Conservation (phyloP, 352 stramenopile species). For the Phytophthora rubi region DNA sequence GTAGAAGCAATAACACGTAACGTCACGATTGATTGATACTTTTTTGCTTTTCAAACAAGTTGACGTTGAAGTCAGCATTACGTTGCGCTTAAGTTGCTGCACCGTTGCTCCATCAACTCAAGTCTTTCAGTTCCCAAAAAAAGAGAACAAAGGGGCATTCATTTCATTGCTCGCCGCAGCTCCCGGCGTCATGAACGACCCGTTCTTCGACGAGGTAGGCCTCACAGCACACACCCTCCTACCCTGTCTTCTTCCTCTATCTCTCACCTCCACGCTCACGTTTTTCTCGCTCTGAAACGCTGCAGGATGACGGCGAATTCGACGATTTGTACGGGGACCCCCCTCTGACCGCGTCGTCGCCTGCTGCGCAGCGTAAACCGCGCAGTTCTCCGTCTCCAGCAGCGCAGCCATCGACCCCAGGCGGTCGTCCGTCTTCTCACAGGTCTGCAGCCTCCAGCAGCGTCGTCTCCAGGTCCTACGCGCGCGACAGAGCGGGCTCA, state of each 20-base stretch:
- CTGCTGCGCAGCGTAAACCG: conserved; percentile 1
- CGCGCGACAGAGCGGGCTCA: conserved; percentile 29
- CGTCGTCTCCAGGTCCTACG: conserved; percentile 31
- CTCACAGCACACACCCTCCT: not conserved
- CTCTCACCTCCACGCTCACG: conserved; percentile 9
- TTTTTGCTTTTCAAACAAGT: not conserved
- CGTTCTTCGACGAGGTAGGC: conserved; percentile 46
- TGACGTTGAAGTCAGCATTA: conserved; percentile 1
- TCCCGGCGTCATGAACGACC: conserved; percentile 38
- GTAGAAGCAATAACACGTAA: too few species aligned
- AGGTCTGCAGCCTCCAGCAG: conserved; percentile 35
- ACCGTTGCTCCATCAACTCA: not conserved
- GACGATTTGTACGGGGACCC: conserved; percentile 72
- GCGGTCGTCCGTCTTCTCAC: not conserved
- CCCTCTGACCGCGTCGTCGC: conserved; percentile 11
- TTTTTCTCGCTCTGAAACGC: conserved; percentile 7
- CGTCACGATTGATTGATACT: too few species aligned
- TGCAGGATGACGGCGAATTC: conserved; percentile 76
- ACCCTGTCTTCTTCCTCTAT: not conserved
- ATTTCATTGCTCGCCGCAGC: not conserved
- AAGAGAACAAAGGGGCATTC: conserved; percentile 10
- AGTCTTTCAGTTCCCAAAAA: conserved; percentile 5
- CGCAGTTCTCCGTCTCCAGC: conserved; percentile 12
- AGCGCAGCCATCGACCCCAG: conserved; percentile 4
- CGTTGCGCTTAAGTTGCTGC: not conserved